Evolutionary conservation across 768 basidiomycete species (phyloP).

Genomic region (Pleurotus ostreatus): DNA sequence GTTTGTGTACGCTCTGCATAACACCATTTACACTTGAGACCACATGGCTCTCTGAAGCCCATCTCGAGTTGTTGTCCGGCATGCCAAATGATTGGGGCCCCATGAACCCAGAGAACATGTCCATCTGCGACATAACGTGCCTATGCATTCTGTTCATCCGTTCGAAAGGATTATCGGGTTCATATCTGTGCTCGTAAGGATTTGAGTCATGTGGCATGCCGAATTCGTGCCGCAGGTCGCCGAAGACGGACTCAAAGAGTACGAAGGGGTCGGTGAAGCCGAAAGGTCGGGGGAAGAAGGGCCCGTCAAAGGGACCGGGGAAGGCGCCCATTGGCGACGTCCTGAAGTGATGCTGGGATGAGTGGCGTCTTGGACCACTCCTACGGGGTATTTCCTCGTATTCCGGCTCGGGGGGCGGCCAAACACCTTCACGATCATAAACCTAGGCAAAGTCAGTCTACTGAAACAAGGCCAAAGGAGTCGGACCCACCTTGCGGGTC

Average conservation of each 20-base stretch:
- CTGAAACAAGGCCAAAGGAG: background rate
- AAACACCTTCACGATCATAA: constrained; percentile 70
- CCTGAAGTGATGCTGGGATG: constrained; percentile 17
- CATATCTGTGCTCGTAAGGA: constrained; percentile 20
- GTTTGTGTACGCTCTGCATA: constrained; percentile 54
- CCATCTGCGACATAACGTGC: constrained; percentile 28
- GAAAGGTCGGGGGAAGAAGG: constrained; percentile 35
- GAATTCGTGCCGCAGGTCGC: constrained; percentile 34
- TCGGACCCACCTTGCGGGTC: constrained; percentile 46
- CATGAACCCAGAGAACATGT: constrained; percentile 21
- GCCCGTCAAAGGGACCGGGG: constrained; percentile 33
- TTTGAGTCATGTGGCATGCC: constrained; percentile 19
- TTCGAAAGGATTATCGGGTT: constrained; percentile 27
- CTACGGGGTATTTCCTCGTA: constrained; percentile 19
- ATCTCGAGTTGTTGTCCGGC: constrained; percentile 23
- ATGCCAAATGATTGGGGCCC: constrained; percentile 17
- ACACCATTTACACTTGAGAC: constrained; percentile 63
- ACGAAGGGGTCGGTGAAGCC: constrained; percentile 72
- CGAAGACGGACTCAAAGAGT: constrained; percentile 71
- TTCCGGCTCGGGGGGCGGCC: constrained; percentile 58
- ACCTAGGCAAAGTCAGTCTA: constrained; percentile 28
- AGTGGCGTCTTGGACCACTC: constrained; percentile 18
- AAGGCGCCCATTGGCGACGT: constrained; percentile 15
- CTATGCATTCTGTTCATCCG: constrained; percentile 28
- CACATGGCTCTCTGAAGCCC: constrained; percentile 54